Base-by-base conservation (phyloP, 2,329 filamentous ascomycete genomes). In the Colletotrichum australisinense region DNA sequence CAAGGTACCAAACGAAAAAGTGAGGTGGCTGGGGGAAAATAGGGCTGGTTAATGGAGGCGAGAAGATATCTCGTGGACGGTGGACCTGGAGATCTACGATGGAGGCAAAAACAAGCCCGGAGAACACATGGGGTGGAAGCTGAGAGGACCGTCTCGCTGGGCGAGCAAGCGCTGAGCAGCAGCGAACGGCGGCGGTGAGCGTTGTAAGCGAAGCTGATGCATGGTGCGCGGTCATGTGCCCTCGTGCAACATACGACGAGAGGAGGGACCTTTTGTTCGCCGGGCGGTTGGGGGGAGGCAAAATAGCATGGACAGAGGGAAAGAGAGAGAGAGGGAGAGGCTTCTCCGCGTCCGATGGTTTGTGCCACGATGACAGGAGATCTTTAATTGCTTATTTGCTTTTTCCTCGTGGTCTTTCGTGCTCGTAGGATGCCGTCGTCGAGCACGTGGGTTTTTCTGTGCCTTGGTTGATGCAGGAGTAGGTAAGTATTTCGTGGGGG, bases 201-300 rank as follows among this genome's bases (percentile, higher is more conserved):
- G 60, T 32, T 32, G 69, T 53, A 42, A 55, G 55, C 30, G 63
- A 71, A 62, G 32, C 35, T 62, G 46, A 71, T 57, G 67, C 71
- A 66, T 70, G 30, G 57, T 52, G 52, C 26, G 32, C 5, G 28
- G 71, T 70, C 60, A 73, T 73, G 71, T 73, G 71, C 71, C 70
- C 56, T 64, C 35, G 71, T 57, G 60, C 71, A 49, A 71, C 46
- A 35, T 70, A 49, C 56, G 49, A 59, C 42, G 67, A 55, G 30
- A 52, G 16, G 55, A 32, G 63, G 52, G 32, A 38, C 26, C 16
- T 11, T 49, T 19, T 42, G 63, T 16, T 32, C 19, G 59, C 24
- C 55, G 38, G 67, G 70, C 67, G 70, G 60, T 35, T 46, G 49
- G 22, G 46, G n/a, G 35, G 30, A 49, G 38, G 55, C 32, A 16